Percentiles rank a stretch among this genome's conserved stretches.
Evolutionary conservation across 768 basidiomycete species (phyloP).

Genomic region (Amanita jacksonii): DNA sequence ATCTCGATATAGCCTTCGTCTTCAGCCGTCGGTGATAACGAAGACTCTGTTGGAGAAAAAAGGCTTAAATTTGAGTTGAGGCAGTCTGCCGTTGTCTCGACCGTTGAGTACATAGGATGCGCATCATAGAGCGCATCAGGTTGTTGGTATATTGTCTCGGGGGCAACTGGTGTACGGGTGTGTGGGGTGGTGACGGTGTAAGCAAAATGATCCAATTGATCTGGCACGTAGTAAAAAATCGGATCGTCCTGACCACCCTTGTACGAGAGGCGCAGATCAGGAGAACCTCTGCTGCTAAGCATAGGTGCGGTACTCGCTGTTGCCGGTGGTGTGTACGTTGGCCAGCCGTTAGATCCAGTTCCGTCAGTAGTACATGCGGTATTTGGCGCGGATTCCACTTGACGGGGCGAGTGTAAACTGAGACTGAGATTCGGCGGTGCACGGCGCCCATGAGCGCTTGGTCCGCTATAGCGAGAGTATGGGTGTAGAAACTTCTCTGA

Average conservation of each 20-base stretch:
- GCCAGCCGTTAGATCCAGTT: slow-evolving; percentile 42
- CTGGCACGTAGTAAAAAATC: slow-evolving; percentile 29
- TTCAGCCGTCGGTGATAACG: slow-evolving; percentile 4
- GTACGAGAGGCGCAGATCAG: slow-evolving; percentile 23
- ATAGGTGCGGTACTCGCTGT: slow-evolving; percentile 31
- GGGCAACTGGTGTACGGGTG: slow-evolving; percentile 19
- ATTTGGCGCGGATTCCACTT: slow-evolving; percentile 42
- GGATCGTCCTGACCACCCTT: slow-evolving; percentile 28
- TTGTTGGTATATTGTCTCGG: slow-evolving; percentile 13
- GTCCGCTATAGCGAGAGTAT: slow-evolving; percentile 11
- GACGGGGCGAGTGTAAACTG: slow-evolving; percentile 25
- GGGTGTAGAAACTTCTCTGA: background rate
- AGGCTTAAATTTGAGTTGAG: slow-evolving; percentile 14
- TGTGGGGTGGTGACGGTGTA: slow-evolving; percentile 31
- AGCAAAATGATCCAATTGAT: slow-evolving; percentile 43
- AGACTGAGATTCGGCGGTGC: slow-evolving; percentile 36
- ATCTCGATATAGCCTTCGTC: background rate
- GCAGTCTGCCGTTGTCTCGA: slow-evolving; percentile 12
- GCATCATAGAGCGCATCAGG: slow-evolving; percentile 4
- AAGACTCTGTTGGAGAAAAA: slow-evolving; percentile 18
- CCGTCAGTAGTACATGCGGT: slow-evolving; percentile 42
- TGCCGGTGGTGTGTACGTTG: slow-evolving; percentile 52
- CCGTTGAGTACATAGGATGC: background rate
- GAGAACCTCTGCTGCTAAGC: slow-evolving; percentile 30
- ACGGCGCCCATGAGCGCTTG: slow-evolving; percentile 28